Conservation (phyloP, 164 flowering plant species). For the Liriodendron chinense region DNA sequence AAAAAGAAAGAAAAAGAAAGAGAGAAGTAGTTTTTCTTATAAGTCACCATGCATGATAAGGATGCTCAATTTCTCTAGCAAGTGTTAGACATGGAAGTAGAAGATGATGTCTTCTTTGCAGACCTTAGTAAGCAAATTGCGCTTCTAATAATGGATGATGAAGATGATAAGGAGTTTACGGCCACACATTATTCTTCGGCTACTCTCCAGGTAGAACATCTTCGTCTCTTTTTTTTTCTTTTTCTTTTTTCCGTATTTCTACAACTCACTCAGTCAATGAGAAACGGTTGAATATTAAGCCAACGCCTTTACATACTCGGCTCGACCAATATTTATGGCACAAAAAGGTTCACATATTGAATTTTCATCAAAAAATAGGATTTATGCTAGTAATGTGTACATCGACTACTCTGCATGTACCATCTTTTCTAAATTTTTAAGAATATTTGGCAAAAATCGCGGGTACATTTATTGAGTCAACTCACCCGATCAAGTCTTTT, state of each 20-base stretch:
- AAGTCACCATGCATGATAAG: not conserved
- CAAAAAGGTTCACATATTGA: not conserved
- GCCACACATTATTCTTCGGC: slow-evolving; percentile 35
- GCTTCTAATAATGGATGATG: slow-evolving; percentile 77
- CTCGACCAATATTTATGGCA: not conserved
- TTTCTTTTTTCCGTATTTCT: not conserved
- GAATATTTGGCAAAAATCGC: not conserved
- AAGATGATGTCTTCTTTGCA: slow-evolving; percentile 77
- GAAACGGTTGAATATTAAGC: not conserved
- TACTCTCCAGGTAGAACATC: slow-evolving; percentile 48
- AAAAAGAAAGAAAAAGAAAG: not conserved
- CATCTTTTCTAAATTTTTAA: not conserved
- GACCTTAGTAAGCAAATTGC: slow-evolving; percentile 73
- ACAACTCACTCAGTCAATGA: no score
- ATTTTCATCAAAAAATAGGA: no score
- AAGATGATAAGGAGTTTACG: slow-evolving; percentile 33
- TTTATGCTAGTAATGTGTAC: not conserved
- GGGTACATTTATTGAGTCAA: no score
- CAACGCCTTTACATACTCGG: not conserved
- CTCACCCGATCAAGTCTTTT: no score
- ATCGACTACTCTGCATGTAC: not conserved
- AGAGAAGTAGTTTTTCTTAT: not conserved
- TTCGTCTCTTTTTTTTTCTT: no score
- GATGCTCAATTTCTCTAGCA: not conserved
- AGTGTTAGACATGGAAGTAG: slow-evolving; percentile 33